Evolutionary conservation across 2,329 filamentous ascomycete genomes (phyloP), one percentile per base, ranked within the genome.

Genomic region (Keithomyces neogunnii): DNA sequence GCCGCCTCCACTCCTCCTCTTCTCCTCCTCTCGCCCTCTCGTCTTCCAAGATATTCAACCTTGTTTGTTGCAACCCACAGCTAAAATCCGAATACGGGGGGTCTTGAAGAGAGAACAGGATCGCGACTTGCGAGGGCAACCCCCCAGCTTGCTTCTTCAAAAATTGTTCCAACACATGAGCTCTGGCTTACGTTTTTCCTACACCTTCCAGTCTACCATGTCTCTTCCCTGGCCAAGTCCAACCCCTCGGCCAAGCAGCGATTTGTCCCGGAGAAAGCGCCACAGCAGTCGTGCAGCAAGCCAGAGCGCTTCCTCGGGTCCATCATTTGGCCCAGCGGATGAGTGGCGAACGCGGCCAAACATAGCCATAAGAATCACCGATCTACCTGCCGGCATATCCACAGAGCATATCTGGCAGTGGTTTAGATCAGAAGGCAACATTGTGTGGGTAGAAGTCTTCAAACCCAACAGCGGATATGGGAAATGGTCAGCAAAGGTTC

Each of bases 371-470:
- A 53, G 56, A 3, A 39, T 75, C 2, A 59, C 59, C 5, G 53
- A 56, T 4, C 53, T 80, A 4, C 69, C 72, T 0, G 9, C 35
- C 0, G 58, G 64, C 6, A 63, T 69, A 0, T 73, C 68, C 0
- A 67, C 71, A 0, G 64, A 61, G 30, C 66, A 75, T 13, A 60
- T 88, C 2, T 81, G 75, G 63, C 60, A 69, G 2, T 73, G 73
- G 19, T 79, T 89, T 54, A 63, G 67, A 1, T 53, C 58, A 0
- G 69, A 81, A 52, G 82, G 84, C 1, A 67, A 67, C 5, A 72
- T 88, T 10, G 65, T 65, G 3, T 75, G 67, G 36, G 78, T 88
- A 36, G 79, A 85, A 11, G 68, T 86, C 1, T 75, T 71, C 47
- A 28, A n/a, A 5, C n/a, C 44, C 8, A 56, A 58, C 3, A 31